These are phyloP conservation scores for Ceratobasidium sp. DNA, from an alignment of 1,284 basidiomycete genomes.

Conservation along the genomic window DNA sequence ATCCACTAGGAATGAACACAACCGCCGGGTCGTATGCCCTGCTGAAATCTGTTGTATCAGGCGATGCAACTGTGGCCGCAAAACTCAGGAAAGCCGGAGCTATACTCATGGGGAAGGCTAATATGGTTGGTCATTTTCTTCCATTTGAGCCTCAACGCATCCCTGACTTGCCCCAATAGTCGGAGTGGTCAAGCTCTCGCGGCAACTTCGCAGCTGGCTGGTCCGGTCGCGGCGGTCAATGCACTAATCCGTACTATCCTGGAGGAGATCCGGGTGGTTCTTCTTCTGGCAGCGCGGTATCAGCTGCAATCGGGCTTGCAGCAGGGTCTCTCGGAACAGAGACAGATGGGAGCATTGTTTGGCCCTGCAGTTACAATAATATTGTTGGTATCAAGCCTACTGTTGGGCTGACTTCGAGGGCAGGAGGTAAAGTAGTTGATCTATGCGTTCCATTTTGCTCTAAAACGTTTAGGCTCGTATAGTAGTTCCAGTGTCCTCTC, in stretches of 20 bases:
- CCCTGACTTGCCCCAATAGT: constrained; percentile 48
- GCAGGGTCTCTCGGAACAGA: constrained; percentile 65
- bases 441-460: constrained; percentile 10
- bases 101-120: constrained; percentile 68
- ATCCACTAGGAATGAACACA: constrained; percentile 67
- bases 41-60: constrained; percentile 66
- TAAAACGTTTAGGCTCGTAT: not conserved
- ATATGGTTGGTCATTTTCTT: constrained; percentile 53
- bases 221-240: constrained; percentile 73
- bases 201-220: constrained; percentile 69
- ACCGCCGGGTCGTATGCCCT: constrained; percentile 69
- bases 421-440: constrained; percentile 61
- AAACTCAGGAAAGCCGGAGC: constrained; percentile 72
- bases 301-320: constrained; percentile 69
- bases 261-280: constrained; percentile 72
- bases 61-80: constrained; percentile 70
- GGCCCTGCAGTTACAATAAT: constrained; percentile 62
- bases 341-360: constrained; percentile 65
- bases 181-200: constrained; percentile 70
- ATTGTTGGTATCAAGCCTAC: constrained; percentile 70
- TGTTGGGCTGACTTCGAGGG: constrained; percentile 70
- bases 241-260: constrained; percentile 68
- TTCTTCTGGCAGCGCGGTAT: constrained; percentile 71
- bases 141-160: not conserved
- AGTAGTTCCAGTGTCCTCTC: constrained; percentile 70